These are phyloP conservation scores for Phytophthora nicotianae DNA, from an alignment of 352 stramenopile genomes.

Conservation along the genomic window DNA sequence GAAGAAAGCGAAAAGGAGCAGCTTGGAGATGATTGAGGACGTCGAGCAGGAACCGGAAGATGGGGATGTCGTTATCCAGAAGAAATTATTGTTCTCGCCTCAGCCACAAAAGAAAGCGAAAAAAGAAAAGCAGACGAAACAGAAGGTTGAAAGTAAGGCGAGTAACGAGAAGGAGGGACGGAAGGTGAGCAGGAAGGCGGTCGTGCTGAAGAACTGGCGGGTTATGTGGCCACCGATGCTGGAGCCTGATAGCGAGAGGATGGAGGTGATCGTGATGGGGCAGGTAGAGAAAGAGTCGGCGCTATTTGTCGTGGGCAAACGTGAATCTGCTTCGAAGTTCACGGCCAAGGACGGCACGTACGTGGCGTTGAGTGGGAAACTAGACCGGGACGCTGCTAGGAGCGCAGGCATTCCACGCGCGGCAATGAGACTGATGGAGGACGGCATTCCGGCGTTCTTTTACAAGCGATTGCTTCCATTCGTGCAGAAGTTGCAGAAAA, in stretches of 20 bases:
- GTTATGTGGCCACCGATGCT: constrained; percentile 37
- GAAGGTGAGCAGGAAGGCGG: constrained; percentile 17
- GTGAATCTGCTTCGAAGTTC: constrained; percentile 49
- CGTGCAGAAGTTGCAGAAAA: constrained; percentile 8
- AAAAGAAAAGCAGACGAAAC: constrained; percentile 3
- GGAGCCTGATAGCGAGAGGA: constrained; percentile 5
- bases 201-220: constrained; percentile 33
- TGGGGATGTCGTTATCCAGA: constrained; percentile 43
- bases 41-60: constrained; percentile 12
- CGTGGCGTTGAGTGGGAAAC: constrained; percentile 44
- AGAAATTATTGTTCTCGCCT: constrained; percentile 39
- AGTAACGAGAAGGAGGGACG: neutral
- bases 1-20: constrained; percentile 32
- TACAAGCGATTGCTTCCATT: constrained; percentile 35
- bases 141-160: neutral
- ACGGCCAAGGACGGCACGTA: constrained; percentile 43
- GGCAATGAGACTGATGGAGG: constrained; percentile 55
- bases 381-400: constrained; percentile 45
- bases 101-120: constrained; percentile 10
- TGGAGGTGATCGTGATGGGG: constrained; percentile 47
- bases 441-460: constrained; percentile 63
- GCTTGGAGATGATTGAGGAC: constrained; percentile 27
- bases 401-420: constrained; percentile 38
- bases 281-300: constrained; percentile 25
- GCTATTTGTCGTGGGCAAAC: constrained; percentile 48